Percentiles rank a stretch among this genome's conserved stretches.
phyloP scores from a whole-genome alignment of 2,329 filamentous ascomycete species.

The Blastomyces gilchristii region DNA sequence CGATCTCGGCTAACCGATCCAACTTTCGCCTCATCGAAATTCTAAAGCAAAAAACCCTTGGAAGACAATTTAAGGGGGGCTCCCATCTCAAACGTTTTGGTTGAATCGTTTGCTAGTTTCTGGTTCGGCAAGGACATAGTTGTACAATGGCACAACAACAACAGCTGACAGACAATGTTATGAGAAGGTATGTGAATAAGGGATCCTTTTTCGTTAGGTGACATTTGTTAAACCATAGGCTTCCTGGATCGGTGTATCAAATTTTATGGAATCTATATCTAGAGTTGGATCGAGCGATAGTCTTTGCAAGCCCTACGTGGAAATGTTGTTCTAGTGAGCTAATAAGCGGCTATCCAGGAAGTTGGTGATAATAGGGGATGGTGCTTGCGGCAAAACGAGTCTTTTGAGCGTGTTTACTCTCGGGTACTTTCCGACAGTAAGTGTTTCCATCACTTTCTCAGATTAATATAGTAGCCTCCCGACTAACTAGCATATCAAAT shows the following conservation, averaged over 20 bases:
- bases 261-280: not conserved
- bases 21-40: not conserved
- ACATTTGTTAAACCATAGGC: not conserved
- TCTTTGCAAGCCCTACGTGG: not conserved
- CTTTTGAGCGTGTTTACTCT: constrained; percentile 94
- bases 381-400: constrained; percentile 97
- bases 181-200: constrained; percentile 50
- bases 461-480: constrained; percentile 11
- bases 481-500: constrained; percentile 21
- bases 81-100: not conserved
- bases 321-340: not conserved
- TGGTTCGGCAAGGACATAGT: not conserved
- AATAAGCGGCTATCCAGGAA: constrained; percentile 50
- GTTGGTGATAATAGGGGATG: constrained; percentile 91
- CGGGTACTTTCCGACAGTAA: constrained; percentile 92
- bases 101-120: constrained; percentile 4
- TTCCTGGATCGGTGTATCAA: not conserved
- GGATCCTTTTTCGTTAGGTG: not conserved
- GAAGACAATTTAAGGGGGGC: not conserved
- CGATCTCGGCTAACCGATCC: not conserved
- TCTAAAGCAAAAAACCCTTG: not conserved
- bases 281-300: constrained; percentile 9
- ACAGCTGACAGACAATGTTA: constrained; percentile 44
- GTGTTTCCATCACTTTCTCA: constrained; percentile 30
- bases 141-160: constrained; percentile 37